Evolutionary conservation across 2,329 filamentous ascomycete species (phyloP).

Genomic region (Talaromyces sp.): DNA sequence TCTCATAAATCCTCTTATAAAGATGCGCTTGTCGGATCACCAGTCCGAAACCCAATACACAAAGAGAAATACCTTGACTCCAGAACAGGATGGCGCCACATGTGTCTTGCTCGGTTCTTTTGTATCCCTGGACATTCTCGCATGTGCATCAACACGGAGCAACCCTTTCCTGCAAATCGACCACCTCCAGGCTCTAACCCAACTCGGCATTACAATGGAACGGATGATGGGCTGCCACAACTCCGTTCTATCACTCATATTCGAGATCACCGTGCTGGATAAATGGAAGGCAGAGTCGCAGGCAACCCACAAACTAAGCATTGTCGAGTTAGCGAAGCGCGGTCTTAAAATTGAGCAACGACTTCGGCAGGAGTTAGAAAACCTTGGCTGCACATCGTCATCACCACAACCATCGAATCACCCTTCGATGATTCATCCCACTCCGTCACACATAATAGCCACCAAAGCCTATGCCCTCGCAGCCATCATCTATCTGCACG

Average conservation of each 20-base stretch:
- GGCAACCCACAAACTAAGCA: conserved; percentile 2
- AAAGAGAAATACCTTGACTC: not conserved
- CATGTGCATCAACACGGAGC: conserved; percentile 1
- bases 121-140: conserved; percentile 2
- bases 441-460: not conserved
- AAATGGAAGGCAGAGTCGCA: not conserved
- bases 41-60: not conserved
- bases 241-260: not conserved
- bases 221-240: not conserved
- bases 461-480: not conserved
- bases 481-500: conserved; percentile 5
- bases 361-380: not conserved
- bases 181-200: not conserved
- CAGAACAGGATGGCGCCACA: not conserved
- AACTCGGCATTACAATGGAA: not conserved
- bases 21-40: not conserved
- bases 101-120: conserved; percentile 7
- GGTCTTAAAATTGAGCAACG: conserved; percentile 2
- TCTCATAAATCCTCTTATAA: not conserved
- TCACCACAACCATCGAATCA: not conserved
- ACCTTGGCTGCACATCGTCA: not conserved
- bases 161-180: not conserved
- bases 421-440: not conserved
- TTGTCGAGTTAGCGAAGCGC: not conserved
- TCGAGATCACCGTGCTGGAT: not conserved